These are phyloP conservation scores for Cudoniella acicularis DNA, from an alignment of 495 filamentous ascomycete species.

Conservation along the genomic window DNA sequence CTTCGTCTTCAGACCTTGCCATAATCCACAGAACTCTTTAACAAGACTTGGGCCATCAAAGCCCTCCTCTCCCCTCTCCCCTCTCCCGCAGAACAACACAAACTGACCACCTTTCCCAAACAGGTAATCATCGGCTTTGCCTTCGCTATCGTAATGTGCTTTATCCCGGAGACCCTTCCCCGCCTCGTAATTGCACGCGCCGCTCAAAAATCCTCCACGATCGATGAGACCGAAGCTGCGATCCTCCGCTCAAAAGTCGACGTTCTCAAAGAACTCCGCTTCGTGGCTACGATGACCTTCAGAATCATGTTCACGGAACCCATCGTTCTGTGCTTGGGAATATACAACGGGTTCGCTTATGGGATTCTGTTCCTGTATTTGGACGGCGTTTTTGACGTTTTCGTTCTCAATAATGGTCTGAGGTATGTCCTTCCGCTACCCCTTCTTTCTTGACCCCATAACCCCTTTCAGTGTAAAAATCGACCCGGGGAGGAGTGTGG, in stretches of 20 bases:
- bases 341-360: constrained; percentile 37
- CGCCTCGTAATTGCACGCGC: constrained; percentile 31
- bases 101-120: not conserved
- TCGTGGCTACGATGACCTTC: constrained; percentile 36
- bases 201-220: constrained; percentile 19
- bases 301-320: constrained; percentile 36
- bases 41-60: no score
- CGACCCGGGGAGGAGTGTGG: not conserved
- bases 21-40: no score
- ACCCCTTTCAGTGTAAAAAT: no score
- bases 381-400: constrained; percentile 37
- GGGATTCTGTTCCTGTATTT: constrained; percentile 34
- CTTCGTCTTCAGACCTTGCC: not conserved
- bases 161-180: constrained; percentile 35
- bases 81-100: not conserved
- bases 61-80: no score
- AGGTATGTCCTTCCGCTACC: constrained; percentile 23
- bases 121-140: constrained; percentile 25
- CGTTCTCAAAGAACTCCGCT: constrained; percentile 31
- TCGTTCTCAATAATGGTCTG: constrained; percentile 34
- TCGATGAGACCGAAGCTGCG: constrained; percentile 20
- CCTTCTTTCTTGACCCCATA: no score
- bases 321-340: constrained; percentile 32
- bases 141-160: constrained; percentile 29
- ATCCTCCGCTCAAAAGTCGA: constrained; percentile 28